Percentiles rank a stretch among this genome's conserved stretches.
phyloP scores from a whole-genome alignment of 352 stramenopile genomes.

The Pythium grandisporangium region DNA sequence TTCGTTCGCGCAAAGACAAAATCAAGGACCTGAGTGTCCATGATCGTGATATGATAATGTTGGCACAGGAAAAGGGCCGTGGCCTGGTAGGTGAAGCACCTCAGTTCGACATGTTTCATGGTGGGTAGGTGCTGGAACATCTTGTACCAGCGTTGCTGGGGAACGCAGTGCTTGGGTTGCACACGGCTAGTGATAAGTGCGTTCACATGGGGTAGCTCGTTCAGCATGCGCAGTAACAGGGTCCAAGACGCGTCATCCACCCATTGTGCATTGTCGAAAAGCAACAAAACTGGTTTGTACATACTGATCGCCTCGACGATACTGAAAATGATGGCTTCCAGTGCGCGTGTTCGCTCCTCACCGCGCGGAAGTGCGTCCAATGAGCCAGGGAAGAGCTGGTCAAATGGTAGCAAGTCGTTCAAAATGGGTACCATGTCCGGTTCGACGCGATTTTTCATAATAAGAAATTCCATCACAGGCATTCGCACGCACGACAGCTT shows the following conservation, averaged over 20 bases:
- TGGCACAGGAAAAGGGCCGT: constrained; percentile 71
- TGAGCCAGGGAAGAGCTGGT: constrained; percentile 14
- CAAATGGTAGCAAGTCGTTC: constrained; percentile 42
- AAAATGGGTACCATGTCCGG: constrained; percentile 29
- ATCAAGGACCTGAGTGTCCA: constrained; percentile 68
- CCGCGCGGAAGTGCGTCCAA: constrained; percentile 16
- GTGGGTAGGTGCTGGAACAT: constrained; percentile 23
- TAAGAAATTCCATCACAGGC: constrained; percentile 45
- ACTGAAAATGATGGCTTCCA: constrained; percentile 43
- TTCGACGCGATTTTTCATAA: constrained; percentile 30
- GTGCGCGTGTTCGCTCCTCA: constrained; percentile 34
- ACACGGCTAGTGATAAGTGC: constrained; percentile 39
- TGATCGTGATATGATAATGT: constrained; percentile 72
- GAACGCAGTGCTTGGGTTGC: constrained; percentile 21
- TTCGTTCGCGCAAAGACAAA: constrained; percentile 62
- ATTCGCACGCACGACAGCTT: constrained; percentile 23
- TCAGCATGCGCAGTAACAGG: constrained; percentile 44
- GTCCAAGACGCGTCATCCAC: constrained; percentile 57
- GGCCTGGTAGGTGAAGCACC: constrained; percentile 48
- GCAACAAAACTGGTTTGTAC: constrained; percentile 48
- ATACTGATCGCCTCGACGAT: constrained; percentile 42
- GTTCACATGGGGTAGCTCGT: constrained; percentile 47
- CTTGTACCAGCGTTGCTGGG: constrained; percentile 26
- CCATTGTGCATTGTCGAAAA: constrained; percentile 72
- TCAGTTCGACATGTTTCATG: constrained; percentile 39